phyloP scores from a whole-genome alignment of 2,329 filamentous ascomycete species.

The Stemphylium vesicarium region DNA sequence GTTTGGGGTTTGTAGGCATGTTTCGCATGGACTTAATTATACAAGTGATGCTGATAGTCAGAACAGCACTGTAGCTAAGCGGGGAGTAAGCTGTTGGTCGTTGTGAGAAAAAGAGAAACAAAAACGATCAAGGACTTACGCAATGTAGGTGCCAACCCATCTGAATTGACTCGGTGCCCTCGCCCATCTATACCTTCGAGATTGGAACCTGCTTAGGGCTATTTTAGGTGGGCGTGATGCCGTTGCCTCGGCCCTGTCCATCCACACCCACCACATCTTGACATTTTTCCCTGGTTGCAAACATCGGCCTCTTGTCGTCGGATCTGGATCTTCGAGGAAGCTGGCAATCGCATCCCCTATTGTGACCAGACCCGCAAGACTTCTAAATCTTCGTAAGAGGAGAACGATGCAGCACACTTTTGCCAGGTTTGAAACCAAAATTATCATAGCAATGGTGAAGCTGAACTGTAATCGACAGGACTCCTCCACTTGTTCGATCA shows the following conservation, averaged over 20 bases:
- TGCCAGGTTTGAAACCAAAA: conserved; percentile 14
- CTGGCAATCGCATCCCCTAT: conserved; percentile 29
- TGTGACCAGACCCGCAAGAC: conserved; percentile 22
- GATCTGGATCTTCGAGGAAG: conserved; percentile 25
- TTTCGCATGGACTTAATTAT: neutral
- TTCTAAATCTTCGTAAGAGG: conserved; percentile 14
- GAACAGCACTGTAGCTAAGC: neutral
- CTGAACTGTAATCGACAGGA: conserved; percentile 36
- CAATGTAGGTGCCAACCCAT: neutral
- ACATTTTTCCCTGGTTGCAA: conserved; percentile 3
- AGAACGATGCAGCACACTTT: conserved; percentile 16
- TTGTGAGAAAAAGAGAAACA: conserved; percentile 49
- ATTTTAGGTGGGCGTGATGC: neutral
- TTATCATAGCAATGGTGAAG: conserved; percentile 24
- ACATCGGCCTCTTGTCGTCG: conserved; percentile 15
- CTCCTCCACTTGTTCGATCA: conserved; percentile 25
- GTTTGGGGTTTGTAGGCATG: conserved; percentile 10
- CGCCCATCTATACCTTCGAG: neutral
- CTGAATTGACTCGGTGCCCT: neutral
- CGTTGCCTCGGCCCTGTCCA: neutral
- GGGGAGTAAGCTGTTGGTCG: conserved; percentile 26
- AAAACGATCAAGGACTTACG: neutral
- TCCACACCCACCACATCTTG: conserved; percentile 1
- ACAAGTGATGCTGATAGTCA: conserved; percentile 3
- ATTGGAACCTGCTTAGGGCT: neutral